Evolutionary conservation across 2,329 filamentous ascomycete genomes (phyloP), one percentile per base, ranked within the genome.

Genomic region (Rutstroemia sp.): DNA sequence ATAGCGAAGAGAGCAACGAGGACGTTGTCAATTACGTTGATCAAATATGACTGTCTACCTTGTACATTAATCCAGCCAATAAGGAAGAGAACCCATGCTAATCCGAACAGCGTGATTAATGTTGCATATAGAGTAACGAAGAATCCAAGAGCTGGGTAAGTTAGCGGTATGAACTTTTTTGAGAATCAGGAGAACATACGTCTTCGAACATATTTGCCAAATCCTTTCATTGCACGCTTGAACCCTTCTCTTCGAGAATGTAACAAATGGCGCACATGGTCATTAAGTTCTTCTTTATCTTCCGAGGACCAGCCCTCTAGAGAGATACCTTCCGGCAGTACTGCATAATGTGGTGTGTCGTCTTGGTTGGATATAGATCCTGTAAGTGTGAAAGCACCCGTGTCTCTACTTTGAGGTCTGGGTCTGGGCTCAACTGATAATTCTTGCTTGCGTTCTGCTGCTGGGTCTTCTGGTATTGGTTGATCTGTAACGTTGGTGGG

Each of bases 21-120:
- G 27, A 87, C 76, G 63, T 85, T 84, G 71, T 89, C 86, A 61
- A 89, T 87, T 49, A 88, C 72, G 59, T 88, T 83, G 63, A 88
- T 81, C 39, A 81, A 70, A 60, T 88, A 92, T 3, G 82, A 73
- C 68, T 92, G 87, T 64, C 78, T 77, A 30, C 82, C 81, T 19
- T 87, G 88, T 19, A 92, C 86, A 61, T 90, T 91, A 67, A 94
- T 89, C 89, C 89, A 95, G 14, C 86, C 88, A 68, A 95, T 95
- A 54, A 95, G 75, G 72, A 92, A 94, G n/a, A 95, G 78, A 1
- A 95, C 89, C 90, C 89, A 95, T 0, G 88, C 88, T 12, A 92
- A 76, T 66, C 89, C 89, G 64, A 95, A 95, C 0, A 92, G 76
- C 0, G 89, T 94, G 64, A 95, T 92, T 19, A 92, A 76, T 1